These are phyloP conservation scores for Corymbia calophylla DNA, from an alignment of 441 rosid species.

Conservation along the genomic window DNA sequence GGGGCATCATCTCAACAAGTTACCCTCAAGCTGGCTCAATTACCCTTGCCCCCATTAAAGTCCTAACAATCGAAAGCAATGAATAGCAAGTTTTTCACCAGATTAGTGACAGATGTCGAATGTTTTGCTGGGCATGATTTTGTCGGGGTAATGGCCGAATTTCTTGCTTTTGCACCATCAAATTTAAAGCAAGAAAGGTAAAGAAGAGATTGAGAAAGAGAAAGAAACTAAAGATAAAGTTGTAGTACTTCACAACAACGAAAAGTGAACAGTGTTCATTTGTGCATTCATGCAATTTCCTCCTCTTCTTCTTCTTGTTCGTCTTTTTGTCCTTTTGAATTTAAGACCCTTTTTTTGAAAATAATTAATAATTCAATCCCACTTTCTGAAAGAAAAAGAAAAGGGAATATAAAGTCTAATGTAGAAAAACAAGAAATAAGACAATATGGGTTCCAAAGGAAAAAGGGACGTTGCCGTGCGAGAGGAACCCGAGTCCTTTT, in stretches of 20 bases:
- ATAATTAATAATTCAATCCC: neutral
- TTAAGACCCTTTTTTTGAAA: neutral
- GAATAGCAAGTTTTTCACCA: neutral
- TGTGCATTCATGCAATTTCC: neutral
- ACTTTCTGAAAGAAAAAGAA: neutral
- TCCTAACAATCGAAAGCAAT: neutral
- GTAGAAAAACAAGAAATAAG: neutral
- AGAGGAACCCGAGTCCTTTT: neutral
- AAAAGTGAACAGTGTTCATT: neutral
- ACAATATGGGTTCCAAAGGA: neutral
- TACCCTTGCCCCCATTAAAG: neutral
- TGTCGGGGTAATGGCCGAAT: neutral
- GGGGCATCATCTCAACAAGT: neutral
- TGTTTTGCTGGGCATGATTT: neutral
- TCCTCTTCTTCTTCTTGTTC: neutral
- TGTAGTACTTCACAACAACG: neutral
- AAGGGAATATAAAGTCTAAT: neutral
- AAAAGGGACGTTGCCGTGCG: neutral
- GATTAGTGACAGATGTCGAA: neutral
- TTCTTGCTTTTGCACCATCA: neutral
- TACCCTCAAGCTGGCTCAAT: neutral
- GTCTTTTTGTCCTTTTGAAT: neutral
- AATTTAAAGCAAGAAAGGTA: neutral
- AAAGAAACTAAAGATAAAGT: neutral
- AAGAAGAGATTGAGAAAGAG: neutral